Evolutionary conservation across 805 yeast genomes (phyloP).

Genomic region (Teunomyces tritomae): DNA sequence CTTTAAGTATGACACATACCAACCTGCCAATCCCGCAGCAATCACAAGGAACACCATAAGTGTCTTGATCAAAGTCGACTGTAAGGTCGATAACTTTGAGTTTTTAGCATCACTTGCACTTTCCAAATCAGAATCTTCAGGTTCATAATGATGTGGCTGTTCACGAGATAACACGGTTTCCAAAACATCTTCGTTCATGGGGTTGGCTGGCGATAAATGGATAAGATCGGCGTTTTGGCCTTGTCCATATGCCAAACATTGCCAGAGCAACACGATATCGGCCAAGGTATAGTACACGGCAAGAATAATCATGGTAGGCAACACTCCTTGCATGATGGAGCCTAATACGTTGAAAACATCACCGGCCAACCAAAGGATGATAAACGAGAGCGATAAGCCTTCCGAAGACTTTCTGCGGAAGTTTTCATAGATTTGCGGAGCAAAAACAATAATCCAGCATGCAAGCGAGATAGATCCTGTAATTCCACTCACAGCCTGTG

Average conservation of each 20-base stretch:
- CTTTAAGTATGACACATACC: constrained; percentile 65
- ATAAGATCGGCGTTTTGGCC: constrained; percentile 63
- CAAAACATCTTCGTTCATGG: constrained; percentile 66
- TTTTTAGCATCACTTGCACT: constrained; percentile 6
- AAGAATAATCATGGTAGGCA: constrained; percentile 91
- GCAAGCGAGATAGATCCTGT: constrained; percentile 89
- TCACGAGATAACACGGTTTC: constrained; percentile 56
- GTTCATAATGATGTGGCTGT: constrained; percentile 13
- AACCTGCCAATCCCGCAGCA: constrained; percentile 80
- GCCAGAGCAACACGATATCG: constrained; percentile 78
- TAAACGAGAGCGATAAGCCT: constrained; percentile 83
- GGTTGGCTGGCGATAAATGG: constrained; percentile 87
- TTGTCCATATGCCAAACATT: constrained; percentile 77
- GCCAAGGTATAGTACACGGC: constrained; percentile 93
- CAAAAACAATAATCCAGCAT: constrained; percentile 97
- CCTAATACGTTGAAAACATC: constrained; percentile 94
- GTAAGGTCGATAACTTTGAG: constrained; percentile 16
- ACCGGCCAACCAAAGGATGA: constrained; percentile 88
- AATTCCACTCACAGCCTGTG: constrained; percentile 74
- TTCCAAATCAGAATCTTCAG: constrained; percentile 19
- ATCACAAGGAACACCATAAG: constrained; percentile 67
- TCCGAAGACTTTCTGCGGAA: constrained; percentile 82
- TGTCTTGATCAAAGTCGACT: constrained; percentile 25
- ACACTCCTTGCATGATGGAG: constrained; percentile 81
- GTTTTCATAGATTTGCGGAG: constrained; percentile 94